A percentile compares a stretch with the other conserved stretches of the same genome.
Conservation (phyloP, 169 alveolate species). For the Plasmodium fragile region DNA sequence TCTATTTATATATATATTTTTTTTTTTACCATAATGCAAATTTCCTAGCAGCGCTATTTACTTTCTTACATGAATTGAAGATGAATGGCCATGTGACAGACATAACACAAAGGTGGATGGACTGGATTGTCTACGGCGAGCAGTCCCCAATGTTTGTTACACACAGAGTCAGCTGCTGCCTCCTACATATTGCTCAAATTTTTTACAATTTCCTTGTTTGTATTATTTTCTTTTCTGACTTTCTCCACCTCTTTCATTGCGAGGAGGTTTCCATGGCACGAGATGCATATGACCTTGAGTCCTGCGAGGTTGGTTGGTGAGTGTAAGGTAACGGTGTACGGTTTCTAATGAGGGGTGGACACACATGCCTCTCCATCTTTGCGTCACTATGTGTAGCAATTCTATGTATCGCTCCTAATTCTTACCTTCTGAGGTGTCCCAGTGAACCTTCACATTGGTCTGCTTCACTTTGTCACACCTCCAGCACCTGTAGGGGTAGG, state of each 20-base stretch:
- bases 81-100: background rate
- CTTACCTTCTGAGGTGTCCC: slow-evolving; percentile 86
- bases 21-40: background rate
- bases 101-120: background rate
- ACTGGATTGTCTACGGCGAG: background rate
- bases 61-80: background rate
- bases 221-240: slow-evolving; percentile 64
- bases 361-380: background rate
- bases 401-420: background rate
- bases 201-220: slow-evolving; percentile 62
- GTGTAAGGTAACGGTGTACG: background rate
- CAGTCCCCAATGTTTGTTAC: background rate
- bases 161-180: background rate
- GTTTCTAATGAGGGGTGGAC: background rate
- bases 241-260: slow-evolving; percentile 62
- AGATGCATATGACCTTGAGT: slow-evolving; percentile 54
- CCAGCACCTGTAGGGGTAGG: slow-evolving; percentile 81
- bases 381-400: background rate
- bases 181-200: slow-evolving; percentile 40
- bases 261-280: slow-evolving; percentile 57
- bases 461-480: slow-evolving; percentile 87
- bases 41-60: background rate
- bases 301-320: slow-evolving; percentile 14
- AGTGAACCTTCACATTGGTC: slow-evolving; percentile 83
- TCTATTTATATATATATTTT: background rate